Base-by-base conservation (phyloP, 805 yeast species). In the Kodamaea hsintzibuensis region DNA sequence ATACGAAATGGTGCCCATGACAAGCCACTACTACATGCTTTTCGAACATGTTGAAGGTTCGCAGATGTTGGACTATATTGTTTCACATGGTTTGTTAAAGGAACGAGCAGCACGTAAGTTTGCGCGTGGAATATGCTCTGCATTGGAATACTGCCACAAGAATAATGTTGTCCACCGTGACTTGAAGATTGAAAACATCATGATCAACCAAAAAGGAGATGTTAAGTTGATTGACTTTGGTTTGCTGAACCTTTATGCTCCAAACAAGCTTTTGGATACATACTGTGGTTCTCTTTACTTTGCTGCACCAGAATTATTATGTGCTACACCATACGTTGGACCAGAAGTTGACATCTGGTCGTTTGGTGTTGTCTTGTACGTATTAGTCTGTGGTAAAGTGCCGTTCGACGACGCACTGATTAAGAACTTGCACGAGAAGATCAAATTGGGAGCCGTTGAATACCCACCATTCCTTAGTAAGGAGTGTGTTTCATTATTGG, bases 271-370 rank as follows among this genome's bases (percentile, higher is more conserved):
- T 52, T 82, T 95, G 65, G 90, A 89, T 65, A 95, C 99, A 0
- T 95, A 90, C 67, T 95, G 99, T 78, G 99, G 99, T 2, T 91
- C 98, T 0, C 77, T 95, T 50, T 95, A 95, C 69, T 95, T 95
- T 81, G 99, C 99, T 0, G 99, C 99, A 0, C 99, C 99, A 0
- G 99, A 95, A 70, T 78, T 95, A 60, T 77, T 95, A 51, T 88
- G 89, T 55, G 99, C 98, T 0, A 85, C 84, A 60, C 98, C 97
- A 0, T 95, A 95, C 64, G 78, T 82, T 38, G 99, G 99, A 0
- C 99, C 99, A 0, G 99, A 95, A 69, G 97, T 95, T 47, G 99
- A 95, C 69, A 86, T 95, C 16, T 95, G 99, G 99, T 90, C 97
- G 1, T 93, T 92, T 77, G 99, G 99, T 59, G 96, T 95, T 33